These are phyloP conservation scores for Gillenia trifoliata DNA, from an alignment of 306 rosid genomes.

Conservation along the genomic window DNA sequence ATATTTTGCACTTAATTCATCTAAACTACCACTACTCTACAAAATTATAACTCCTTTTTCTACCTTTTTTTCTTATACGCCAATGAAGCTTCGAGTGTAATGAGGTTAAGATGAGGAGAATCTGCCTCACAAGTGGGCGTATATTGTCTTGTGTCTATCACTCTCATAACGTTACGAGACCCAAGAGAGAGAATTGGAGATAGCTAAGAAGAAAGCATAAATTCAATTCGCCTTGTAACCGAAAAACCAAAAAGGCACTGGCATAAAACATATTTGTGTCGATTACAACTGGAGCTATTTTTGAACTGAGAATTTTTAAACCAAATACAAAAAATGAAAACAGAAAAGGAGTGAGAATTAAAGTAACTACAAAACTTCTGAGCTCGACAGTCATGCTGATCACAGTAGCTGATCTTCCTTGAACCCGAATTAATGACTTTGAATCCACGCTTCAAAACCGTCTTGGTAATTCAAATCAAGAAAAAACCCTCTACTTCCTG, in stretches of 20 bases:
- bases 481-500: slow-evolving; percentile 28
- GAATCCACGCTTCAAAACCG: neutral
- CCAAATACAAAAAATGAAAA: neutral
- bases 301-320: neutral
- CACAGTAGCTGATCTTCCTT: neutral
- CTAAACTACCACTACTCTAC: neutral
- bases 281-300: neutral
- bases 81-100: no score
- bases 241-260: neutral
- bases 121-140: no score
- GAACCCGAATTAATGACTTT: neutral
- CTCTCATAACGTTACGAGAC: neutral
- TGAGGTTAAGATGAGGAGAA: no score
- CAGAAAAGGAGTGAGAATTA: neutral
- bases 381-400: neutral
- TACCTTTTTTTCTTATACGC: neutral
- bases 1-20: no score
- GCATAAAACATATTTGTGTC: neutral
- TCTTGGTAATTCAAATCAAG: neutral
- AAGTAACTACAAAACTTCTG: neutral
- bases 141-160: no score
- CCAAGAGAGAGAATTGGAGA: no score
- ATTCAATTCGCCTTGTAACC: neutral
- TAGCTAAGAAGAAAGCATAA: neutral
- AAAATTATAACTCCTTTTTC: neutral